Evolutionary conservation across 495 filamentous ascomycete species (phyloP).

Genomic region (Rusavskia elegans): DNA sequence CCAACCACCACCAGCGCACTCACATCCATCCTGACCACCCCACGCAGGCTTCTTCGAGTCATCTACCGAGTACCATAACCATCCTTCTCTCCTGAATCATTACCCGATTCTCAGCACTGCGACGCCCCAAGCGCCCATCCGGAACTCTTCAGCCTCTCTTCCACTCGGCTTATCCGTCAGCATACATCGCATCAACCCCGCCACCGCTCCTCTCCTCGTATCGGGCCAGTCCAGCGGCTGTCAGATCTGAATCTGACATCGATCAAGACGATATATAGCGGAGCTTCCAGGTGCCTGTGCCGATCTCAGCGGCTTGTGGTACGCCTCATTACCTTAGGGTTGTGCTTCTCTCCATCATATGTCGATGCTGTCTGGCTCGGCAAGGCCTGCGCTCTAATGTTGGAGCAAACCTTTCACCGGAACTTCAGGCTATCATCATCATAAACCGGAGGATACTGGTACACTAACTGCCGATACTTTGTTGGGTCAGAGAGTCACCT

Average conservation of each 20-base stretch:
- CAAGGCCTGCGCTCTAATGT: neutral
- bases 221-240: neutral
- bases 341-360: too few relatives aligned
- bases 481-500: neutral
- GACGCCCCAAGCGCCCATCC: constrained; percentile 5
- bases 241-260: neutral
- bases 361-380: neutral
- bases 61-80: too few relatives aligned
- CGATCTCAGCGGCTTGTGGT: too few relatives aligned
- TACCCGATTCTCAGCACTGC: neutral
- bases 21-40: neutral
- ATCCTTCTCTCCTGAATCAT: neutral
- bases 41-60: neutral
- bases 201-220: neutral
- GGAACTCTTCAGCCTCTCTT: constrained; percentile 14
- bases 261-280: too few relatives aligned
- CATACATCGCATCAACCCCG: neutral
- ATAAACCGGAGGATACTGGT: too few relatives aligned
- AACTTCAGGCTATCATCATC: neutral
- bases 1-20: neutral
- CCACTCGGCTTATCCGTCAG: constrained; percentile 11
- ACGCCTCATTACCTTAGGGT: too few relatives aligned
- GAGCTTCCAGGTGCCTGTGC: too few relatives aligned
- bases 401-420: neutral
- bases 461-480: too few relatives aligned